Conservation (phyloP, 257 asterid genomes). For the Cinchona pubescens region DNA sequence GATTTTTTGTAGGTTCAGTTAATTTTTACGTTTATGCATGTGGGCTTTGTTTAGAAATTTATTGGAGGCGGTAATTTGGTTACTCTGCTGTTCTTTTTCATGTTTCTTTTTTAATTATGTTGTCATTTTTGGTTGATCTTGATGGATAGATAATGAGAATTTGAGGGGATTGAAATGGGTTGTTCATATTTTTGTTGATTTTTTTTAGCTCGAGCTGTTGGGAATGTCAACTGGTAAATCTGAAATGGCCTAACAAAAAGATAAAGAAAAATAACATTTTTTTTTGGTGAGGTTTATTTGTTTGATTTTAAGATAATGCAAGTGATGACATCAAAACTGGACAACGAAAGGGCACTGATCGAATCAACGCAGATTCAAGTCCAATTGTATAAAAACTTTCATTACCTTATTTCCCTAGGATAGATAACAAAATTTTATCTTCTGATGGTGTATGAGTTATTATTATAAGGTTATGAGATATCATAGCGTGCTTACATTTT, state of each 20-base stretch:
- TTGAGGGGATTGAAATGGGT: neutral
- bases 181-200: too few relatives aligned
- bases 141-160: too few relatives aligned
- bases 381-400: neutral
- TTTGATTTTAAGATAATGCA: too few relatives aligned
- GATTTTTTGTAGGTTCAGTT: neutral
- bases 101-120: too few relatives aligned
- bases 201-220: neutral
- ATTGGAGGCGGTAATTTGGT: neutral
- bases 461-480: neutral
- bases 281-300: neutral
- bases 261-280: neutral
- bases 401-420: too few relatives aligned
- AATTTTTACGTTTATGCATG: neutral
- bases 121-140: too few relatives aligned
- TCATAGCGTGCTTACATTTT: neutral
- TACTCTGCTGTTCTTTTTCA: neutral
- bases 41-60: constrained; percentile 3
- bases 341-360: neutral
- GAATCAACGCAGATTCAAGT: neutral
- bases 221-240: neutral
- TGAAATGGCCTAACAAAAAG: neutral
- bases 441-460: neutral
- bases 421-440: neutral
- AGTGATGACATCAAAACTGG: too few relatives aligned